Evolutionary conservation across 345 rosid species (phyloP), one percentile per base, ranked within the genome.

Genomic region (Fremontodendron californicum): DNA sequence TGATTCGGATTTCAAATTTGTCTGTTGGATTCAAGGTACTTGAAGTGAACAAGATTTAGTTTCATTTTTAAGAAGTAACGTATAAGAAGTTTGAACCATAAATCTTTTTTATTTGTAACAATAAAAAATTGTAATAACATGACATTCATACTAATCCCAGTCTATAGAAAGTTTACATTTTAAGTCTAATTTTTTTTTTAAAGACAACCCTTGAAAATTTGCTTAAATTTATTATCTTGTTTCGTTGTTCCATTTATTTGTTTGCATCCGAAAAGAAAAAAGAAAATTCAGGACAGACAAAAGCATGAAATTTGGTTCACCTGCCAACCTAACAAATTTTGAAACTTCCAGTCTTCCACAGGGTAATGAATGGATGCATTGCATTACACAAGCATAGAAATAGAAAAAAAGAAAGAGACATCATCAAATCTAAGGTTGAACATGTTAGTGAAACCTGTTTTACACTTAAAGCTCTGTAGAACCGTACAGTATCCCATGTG

Each of bases 401-500:
- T 33, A 11, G 35, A 31, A 40, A 23, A 31, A 11, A 23, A 15
- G 21, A 31, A 16, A 31, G 33, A 21, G 29, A 65, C n/a, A 42
- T 11, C 52, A 71, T 76, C 74, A 81, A 65, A 77, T 83, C 76
- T 71, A 79, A 16, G 72, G 76, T 74, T 79, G 69, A 80, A 48
- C 23, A 43, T 16, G 46, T 35, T 11, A 29, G 37, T 27, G 33
- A 58, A 40, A 43, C 57, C 67, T 62, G 78, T 66, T n/a, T n/a
- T 33, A 60, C 67, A 67, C 52, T 67, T 18, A 70, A 46, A 61
- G 21, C 21, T 25, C 48, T 78, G 73, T 63, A 46, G 39, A 66
- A 43, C 42, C 63, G 83, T 75, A 71, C 81, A 76, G 29, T 65
- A 52, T 31, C 81, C 85, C 87, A 82, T 60, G 85, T 84, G 81